Percentiles rank a stretch among this genome's conserved stretches.
phyloP scores from a whole-genome alignment of 108 stramenopile genomes.

The Ochromonas danica region DNA sequence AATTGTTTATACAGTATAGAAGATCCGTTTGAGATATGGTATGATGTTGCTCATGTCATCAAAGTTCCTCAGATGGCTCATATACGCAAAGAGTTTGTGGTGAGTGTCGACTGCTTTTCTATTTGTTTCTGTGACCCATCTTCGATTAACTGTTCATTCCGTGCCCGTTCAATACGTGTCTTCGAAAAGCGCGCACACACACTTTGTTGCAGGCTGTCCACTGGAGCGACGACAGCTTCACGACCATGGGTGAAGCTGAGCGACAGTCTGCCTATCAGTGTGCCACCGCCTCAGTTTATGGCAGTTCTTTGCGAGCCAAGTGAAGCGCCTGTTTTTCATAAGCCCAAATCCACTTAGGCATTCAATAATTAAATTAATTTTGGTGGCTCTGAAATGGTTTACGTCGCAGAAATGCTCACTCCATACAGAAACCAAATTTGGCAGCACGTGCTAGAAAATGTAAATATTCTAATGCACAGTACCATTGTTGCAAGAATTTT shows the following conservation, averaged over 20 bases:
- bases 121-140: not conserved
- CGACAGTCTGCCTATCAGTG: not conserved
- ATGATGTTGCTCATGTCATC: slow-evolving; percentile 98
- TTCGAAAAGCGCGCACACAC: not conserved
- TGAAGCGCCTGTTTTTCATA: not conserved
- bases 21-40: slow-evolving; percentile 98
- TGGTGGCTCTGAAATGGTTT: too few relatives aligned
- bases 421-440: too few relatives aligned
- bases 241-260: not conserved
- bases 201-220: not conserved
- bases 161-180: not conserved
- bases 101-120: not conserved
- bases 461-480: too few relatives aligned
- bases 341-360: too few relatives aligned
- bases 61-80: slow-evolving; percentile 50
- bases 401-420: too few relatives aligned
- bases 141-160: not conserved
- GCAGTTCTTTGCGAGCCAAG: not conserved
- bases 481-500: too few relatives aligned
- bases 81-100: slow-evolving; percentile 31
- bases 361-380: too few relatives aligned
- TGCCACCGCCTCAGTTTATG: not conserved
- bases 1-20: slow-evolving; percentile 89
- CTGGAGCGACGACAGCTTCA: not conserved
- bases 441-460: too few relatives aligned